Conservation (phyloP, 306 rosid species). For the Rosa lucieae region DNA sequence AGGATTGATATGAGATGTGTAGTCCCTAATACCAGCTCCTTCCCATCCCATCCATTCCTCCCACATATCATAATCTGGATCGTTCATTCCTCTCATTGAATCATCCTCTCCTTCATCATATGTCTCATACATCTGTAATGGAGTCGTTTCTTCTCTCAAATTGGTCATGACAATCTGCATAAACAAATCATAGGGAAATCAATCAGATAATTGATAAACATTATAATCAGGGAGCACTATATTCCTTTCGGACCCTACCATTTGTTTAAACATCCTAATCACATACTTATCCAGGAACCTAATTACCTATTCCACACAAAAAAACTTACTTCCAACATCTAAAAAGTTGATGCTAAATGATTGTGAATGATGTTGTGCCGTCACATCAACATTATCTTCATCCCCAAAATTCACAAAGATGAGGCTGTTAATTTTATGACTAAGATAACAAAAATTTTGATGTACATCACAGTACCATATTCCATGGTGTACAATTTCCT, state of each 20-base stretch:
- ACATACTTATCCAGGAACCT: constrained; percentile 5
- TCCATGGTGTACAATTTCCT: neutral
- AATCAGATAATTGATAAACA: neutral
- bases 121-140: constrained; percentile 23
- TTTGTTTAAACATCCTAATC: neutral
- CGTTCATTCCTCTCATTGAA: constrained; percentile 59
- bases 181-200: neutral
- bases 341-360: neutral
- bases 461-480: neutral
- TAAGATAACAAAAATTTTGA: too few species aligned
- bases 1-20: constrained; percentile 79
- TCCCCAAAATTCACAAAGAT: constrained; percentile 10
- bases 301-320: neutral
- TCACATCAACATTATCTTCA: constrained; percentile 11
- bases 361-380: neutral
- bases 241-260: neutral
- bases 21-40: constrained; percentile 95
- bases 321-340: neutral
- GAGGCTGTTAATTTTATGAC: neutral
- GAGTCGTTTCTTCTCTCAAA: constrained; percentile 54
- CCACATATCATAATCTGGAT: constrained; percentile 74
- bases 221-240: neutral
- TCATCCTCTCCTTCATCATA: constrained; percentile 46
- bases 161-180: constrained; percentile 63
- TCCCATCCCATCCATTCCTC: constrained; percentile 99